Conservation (phyloP, 441 rosid genomes). For the Omphalea diandra region DNA sequence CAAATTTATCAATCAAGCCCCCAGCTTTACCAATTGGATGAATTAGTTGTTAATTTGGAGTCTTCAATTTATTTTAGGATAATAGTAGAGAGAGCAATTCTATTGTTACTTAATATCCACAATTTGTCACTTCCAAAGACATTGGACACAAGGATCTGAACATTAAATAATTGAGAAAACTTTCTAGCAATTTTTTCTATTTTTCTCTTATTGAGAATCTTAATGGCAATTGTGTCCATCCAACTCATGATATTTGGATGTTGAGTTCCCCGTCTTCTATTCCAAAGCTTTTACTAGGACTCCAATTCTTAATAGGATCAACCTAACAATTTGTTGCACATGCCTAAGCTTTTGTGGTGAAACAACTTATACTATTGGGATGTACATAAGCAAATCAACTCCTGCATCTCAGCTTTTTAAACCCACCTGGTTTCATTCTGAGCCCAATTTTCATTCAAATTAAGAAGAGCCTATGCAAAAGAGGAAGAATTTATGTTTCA, state of each 20-base stretch:
- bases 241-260: background rate
- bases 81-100: background rate
- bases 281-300: background rate
- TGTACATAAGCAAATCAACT: no score
- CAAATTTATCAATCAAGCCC: background rate
- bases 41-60: background rate
- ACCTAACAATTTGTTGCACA: background rate
- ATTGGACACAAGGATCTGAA: background rate
- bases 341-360: background rate
- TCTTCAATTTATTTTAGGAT: background rate
- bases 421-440: no score
- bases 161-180: background rate
- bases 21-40: background rate
- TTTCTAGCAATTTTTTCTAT: background rate
- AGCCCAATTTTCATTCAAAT: no score
- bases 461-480: no score
- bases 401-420: no score
- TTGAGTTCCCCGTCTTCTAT: background rate
- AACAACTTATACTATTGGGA: no score
- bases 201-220: background rate
- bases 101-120: no score
- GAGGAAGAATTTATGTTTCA: no score
- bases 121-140: background rate
- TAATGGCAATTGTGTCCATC: background rate
- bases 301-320: background rate